Evolutionary conservation across 2,329 filamentous ascomycete species (phyloP), one percentile per base, ranked within the genome.

Genomic region (Scedosporium boydii): DNA sequence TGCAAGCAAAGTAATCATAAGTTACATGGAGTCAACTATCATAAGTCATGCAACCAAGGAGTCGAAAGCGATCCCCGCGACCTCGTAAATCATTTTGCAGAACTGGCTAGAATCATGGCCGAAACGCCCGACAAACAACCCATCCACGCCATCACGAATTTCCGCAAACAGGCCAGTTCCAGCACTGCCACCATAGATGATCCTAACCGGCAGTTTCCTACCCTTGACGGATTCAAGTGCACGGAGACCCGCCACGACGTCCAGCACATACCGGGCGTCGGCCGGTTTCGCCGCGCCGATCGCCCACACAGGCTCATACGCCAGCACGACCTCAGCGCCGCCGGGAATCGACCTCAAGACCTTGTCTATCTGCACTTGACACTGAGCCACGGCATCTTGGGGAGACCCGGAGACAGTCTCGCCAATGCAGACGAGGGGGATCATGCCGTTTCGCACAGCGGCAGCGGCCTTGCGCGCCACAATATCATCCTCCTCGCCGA

Each of bases 251-350:
- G 81, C 80, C 16, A 89, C 86, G 1, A 95, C 89, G 44, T 79
- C 82, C 3, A 87, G 81, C 0, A 96, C 88, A 70, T 96, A 87
- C 65, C 87, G 86, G 18, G 87, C 82, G 6, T 81, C 81, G 0
- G 91, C 91, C 2, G 91, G 90, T 69, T 87, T 78, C 1, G 82
- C 77, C 9, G 90, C 87, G 0, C 91, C 91, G 73, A 95, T 96
- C 0, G 91, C 91, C 91, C 91, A 96, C 1, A 95, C 90, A 6
- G 91, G 91, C 77, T 96, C 91, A 70, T 96, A 96, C 0, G 91
- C 91, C 63, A 96, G 80, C 6, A 93, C 83, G 4, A 95, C 81
- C 58, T 91, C 87, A 0, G 85, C 83, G 16, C 84, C 78, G 10
- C 78, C 77, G 0, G 86, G 81, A 6, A 93, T 76, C 0, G 79